Conservation (phyloP, 2,329 filamentous ascomycete species). For the Cercospora canescens region DNA sequence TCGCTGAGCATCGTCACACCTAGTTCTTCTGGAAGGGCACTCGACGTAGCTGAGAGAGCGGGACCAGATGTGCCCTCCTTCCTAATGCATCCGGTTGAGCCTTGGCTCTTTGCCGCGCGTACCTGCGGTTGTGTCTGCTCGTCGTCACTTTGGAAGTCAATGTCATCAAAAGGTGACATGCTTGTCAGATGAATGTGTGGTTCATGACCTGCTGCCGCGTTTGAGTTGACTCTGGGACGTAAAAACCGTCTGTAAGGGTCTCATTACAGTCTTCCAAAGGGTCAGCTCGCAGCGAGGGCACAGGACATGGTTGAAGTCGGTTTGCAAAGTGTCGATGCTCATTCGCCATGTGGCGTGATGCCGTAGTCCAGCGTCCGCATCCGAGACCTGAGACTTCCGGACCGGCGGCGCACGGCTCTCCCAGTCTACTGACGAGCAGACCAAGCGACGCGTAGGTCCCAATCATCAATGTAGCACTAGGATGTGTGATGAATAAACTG, state of each 20-base stretch:
- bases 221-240: neutral
- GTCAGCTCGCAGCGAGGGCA: neutral
- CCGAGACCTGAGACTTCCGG: constrained; percentile 12
- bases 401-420: neutral
- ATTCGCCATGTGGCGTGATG: constrained; percentile 20
- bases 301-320: constrained; percentile 3
- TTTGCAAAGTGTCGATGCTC: constrained; percentile 13
- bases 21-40: neutral
- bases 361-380: constrained; percentile 2
- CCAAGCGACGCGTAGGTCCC: neutral
- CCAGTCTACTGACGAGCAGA: neutral
- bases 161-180: neutral
- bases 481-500: neutral
- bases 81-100: constrained; percentile 10
- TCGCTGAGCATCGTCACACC: constrained; percentile 6
- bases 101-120: constrained; percentile 13
- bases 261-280: neutral
- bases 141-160: neutral
- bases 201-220: neutral
- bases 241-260: neutral
- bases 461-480: neutral
- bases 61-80: constrained; percentile 10
- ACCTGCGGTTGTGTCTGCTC: constrained; percentile 1
- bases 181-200: neutral
- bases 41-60: neutral